Conservation (phyloP, 1,139 yeast genomes). For the Diutina mesorugosa region DNA sequence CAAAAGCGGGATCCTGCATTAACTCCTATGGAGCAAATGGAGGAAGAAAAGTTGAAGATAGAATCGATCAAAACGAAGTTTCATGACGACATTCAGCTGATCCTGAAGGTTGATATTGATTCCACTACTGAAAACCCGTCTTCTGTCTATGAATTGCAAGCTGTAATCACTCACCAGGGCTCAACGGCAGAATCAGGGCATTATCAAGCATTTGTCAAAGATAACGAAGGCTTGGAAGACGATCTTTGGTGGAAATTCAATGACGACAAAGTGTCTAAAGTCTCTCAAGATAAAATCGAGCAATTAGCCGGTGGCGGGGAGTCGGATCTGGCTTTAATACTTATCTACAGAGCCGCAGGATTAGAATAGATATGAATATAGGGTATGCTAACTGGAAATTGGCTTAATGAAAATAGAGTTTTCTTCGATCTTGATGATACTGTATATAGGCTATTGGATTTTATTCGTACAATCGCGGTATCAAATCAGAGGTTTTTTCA, state of each 20-base stretch:
- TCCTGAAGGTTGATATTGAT: slow-evolving; percentile 21
- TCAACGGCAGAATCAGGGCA: slow-evolving; percentile 97
- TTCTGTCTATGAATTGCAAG: slow-evolving; percentile 70
- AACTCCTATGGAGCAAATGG: slow-evolving; percentile 28
- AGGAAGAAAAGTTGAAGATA: slow-evolving; percentile 35
- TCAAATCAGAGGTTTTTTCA: not conserved
- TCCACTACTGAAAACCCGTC: slow-evolving; percentile 68
- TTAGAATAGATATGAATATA: not conserved
- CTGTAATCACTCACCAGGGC: slow-evolving; percentile 88
- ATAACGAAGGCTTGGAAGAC: slow-evolving; percentile 49
- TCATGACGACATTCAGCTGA: slow-evolving; percentile 18
- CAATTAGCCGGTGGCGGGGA: slow-evolving; percentile 94
- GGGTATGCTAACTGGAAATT: too few relatives aligned
- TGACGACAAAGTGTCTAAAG: slow-evolving; percentile 78
- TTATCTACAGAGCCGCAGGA: slow-evolving; percentile 75
- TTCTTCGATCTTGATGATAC: not conserved
- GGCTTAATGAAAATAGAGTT: too few relatives aligned
- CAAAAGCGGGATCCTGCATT: slow-evolving; percentile 33
- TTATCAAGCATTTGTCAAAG: slow-evolving; percentile 79
- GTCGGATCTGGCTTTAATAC: slow-evolving; percentile 85
- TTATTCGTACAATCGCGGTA: not conserved
- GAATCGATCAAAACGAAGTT: slow-evolving; percentile 32
- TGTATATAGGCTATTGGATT: not conserved
- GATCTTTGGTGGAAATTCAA: slow-evolving; percentile 89
- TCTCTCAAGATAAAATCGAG: slow-evolving; percentile 70